phyloP scores from a whole-genome alignment of 805 yeast species.

The Candida awuae region DNA sequence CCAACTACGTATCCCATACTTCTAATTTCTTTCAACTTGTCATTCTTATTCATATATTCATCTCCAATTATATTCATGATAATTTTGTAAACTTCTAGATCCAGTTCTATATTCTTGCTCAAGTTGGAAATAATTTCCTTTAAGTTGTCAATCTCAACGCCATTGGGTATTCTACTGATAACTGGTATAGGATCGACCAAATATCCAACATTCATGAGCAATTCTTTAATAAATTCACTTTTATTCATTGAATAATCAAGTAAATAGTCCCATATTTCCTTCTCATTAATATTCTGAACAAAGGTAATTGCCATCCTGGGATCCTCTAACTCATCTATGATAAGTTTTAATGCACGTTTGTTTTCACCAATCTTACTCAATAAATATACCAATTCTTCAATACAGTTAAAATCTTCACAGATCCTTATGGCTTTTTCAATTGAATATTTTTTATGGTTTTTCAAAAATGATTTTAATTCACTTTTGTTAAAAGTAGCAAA shows the following conservation, averaged over 20 bases:
- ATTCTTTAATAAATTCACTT: constrained; percentile 69
- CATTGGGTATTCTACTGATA: constrained; percentile 52
- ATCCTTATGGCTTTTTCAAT: constrained; percentile 61
- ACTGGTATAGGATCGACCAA: constrained; percentile 63
- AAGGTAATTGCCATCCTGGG: constrained; percentile 76
- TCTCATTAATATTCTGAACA: constrained; percentile 58
- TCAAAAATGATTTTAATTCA: constrained; percentile 53
- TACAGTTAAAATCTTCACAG: constrained; percentile 46
- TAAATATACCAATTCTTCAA: constrained; percentile 71
- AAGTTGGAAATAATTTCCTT: constrained; percentile 53
- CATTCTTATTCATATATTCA: constrained; percentile 38
- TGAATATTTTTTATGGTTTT: constrained; percentile 52
- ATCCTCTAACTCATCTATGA: constrained; percentile 69
- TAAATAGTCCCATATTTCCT: constrained; percentile 74
- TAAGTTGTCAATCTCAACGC: constrained; percentile 58
- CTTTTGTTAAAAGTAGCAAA: constrained; percentile 54
- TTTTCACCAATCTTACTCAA: constrained; percentile 79
- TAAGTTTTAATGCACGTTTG: constrained; percentile 63
- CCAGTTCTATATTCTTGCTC: constrained; percentile 53
- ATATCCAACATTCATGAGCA: constrained; percentile 62
- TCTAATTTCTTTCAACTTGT: constrained; percentile 23
- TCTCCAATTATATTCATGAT: constrained; percentile 46
- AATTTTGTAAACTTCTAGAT: constrained; percentile 43
- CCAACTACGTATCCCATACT: constrained; percentile 29
- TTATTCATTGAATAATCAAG: constrained; percentile 61